Percentiles rank a stretch among this genome's conserved stretches.
phyloP scores from a whole-genome alignment of 352 stramenopile species.

The Pythium scleroteichum region DNA sequence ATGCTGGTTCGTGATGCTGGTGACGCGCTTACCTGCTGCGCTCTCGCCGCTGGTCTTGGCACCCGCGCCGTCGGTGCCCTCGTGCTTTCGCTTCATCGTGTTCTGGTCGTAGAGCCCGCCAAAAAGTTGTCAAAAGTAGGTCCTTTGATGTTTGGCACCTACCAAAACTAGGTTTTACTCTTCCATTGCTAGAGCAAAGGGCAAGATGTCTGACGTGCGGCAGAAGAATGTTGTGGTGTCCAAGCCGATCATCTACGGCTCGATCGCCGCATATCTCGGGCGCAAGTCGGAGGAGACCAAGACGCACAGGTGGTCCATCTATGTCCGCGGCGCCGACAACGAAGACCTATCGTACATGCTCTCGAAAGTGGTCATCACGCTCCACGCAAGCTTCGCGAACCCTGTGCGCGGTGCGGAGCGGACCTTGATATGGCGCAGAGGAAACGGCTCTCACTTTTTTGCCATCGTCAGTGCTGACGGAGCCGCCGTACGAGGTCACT shows the following conservation, averaged over 20 bases:
- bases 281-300: conserved; percentile 93
- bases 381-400: conserved; percentile 96
- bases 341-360: conserved; percentile 95
- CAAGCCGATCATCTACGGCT: conserved; percentile 95
- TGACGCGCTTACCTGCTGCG: conserved; percentile 6
- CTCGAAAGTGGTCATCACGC: conserved; percentile 96
- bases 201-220: conserved; percentile 66
- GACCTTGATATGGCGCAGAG: not conserved
- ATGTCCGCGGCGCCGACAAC: conserved; percentile 90
- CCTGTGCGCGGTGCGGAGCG: conserved; percentile 75
- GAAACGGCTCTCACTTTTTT: conserved; percentile 3
- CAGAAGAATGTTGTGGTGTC: conserved; percentile 85
- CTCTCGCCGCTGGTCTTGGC: not conserved
- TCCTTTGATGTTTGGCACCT: not conserved
- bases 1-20: not conserved
- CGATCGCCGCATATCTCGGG: conserved; percentile 91
- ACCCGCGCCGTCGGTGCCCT: not conserved
- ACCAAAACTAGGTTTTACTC: not conserved
- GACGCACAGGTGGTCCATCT: conserved; percentile 95
- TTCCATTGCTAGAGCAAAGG: no score
- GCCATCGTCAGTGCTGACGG: conserved; percentile 78
- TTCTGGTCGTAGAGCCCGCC: no score
- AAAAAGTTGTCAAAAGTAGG: no score
- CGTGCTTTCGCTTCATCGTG: conserved; percentile 54
- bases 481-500: conserved; percentile 96